Base-by-base conservation (phyloP, 164 flowering plant genomes). In the Chloranthus sessilifolius region DNA sequence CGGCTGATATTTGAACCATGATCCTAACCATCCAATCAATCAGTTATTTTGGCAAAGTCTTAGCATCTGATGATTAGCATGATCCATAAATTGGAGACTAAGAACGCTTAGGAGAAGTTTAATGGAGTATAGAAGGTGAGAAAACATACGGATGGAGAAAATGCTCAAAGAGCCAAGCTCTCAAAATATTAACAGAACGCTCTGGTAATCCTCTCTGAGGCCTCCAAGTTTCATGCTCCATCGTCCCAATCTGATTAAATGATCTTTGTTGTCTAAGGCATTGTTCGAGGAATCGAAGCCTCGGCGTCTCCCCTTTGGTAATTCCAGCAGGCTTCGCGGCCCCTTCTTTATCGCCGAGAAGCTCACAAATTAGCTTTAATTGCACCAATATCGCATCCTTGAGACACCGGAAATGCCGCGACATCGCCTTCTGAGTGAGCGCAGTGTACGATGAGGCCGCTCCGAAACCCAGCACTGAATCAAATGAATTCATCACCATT, bases 101-200 rank as follows among this genome's bases (percentile, higher is more conserved):
- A n/a, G n/a, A n/a, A n/a, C n/a, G n/a, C n/a, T n/a, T n/a, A n/a
- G n/a, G n/a, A n/a, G n/a, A n/a, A n/a, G n/a, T n/a, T n/a, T 9
- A 5, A 16, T 28, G 21, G 8, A 22, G 5, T 10, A 4, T 17
- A 2, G 4, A 7, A 43, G 14, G 33, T n/a, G 21, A 40, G 53
- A 19, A 4, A 5, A 75, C 97, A 44, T 82, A 89, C 97, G 95
- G 97, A 61, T 89, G 85, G 40, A 89, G 81, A 50, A 89, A 89
- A 68, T 89, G 97, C 62, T 89, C 97, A 30, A 89, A 89, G 51
- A 86, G 88, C 95, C 97, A 89, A 25, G 97, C 82, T 56, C 97
- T 75, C 48, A 89, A 62, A 54, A 86, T 74, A 73, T 70, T 83
- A 74, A 86, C 94, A 27, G 95, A 86, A n/a, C 94, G 62, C 42